These are phyloP conservation scores for Pythium aquatile DNA, from an alignment of 352 stramenopile species.

Conservation along the genomic window DNA sequence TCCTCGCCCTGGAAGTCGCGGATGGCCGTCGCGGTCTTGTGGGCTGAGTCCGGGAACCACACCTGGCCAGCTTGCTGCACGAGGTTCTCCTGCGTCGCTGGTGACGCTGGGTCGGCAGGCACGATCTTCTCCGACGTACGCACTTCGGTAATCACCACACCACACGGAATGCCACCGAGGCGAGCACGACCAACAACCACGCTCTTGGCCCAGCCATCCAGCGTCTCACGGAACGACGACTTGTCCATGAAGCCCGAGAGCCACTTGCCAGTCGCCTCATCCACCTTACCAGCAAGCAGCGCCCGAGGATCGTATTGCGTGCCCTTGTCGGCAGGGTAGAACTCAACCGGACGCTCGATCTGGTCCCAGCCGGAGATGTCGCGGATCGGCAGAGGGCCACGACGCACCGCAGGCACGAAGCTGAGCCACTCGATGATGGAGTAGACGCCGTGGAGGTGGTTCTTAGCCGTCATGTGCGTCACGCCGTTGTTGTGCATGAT, in stretches of 20 bases:
- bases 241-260: constrained; percentile 97
- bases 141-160: constrained; percentile 99
- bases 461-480: constrained; percentile 95
- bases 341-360: constrained; percentile 90
- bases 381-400: constrained; percentile 79
- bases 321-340: constrained; percentile 89
- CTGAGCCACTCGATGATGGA: constrained; percentile 98
- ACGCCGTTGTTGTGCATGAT: constrained; percentile 99
- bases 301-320: constrained; percentile 96
- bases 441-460: constrained; percentile 96
- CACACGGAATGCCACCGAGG: constrained; percentile 97
- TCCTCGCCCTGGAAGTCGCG: constrained; percentile 99
- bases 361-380: constrained; percentile 81
- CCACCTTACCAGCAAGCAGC: constrained; percentile 86
- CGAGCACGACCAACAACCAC: constrained; percentile 97
- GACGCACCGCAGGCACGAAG: constrained; percentile 95
- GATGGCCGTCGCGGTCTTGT: constrained; percentile 99
- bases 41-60: constrained; percentile 99
- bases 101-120: constrained; percentile 97
- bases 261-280: constrained; percentile 82
- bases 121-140: constrained; percentile 96
- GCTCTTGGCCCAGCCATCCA: constrained; percentile 99
- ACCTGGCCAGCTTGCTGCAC: constrained; percentile 98
- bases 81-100: constrained; percentile 96
- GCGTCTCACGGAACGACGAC: constrained; percentile 97